Evolutionary conservation across 2,329 filamentous ascomycete genomes (phyloP).

Genomic region (Venturia carpophila): DNA sequence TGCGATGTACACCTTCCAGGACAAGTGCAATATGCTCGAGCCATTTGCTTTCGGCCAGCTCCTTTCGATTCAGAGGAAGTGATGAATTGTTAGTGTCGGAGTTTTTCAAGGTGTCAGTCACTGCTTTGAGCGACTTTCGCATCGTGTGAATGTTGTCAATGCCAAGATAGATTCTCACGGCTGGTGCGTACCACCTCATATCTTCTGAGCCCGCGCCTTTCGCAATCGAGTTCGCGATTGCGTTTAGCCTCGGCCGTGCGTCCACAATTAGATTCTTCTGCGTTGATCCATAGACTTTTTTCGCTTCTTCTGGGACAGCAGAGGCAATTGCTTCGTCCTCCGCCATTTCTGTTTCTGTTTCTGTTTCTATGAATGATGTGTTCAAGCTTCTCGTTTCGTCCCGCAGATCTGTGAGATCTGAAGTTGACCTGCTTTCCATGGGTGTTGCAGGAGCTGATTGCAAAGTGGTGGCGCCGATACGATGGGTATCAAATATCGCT

Average conservation of each 20-base stretch:
- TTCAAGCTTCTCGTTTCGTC: conserved; percentile 21
- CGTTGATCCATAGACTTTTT: conserved; percentile 73
- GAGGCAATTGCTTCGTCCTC: conserved; percentile 60
- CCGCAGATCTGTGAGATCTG: conserved; percentile 23
- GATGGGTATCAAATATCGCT: conserved; percentile 77
- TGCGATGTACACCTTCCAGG: conserved; percentile 74
- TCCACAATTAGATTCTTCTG: conserved; percentile 94
- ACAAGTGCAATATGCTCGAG: conserved; percentile 80
- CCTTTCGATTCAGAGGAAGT: conserved; percentile 71
- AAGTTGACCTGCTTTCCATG: conserved; percentile 17
- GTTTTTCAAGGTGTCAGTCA: conserved; percentile 85
- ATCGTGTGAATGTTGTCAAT: conserved; percentile 99
- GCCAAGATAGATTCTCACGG: conserved; percentile 82
- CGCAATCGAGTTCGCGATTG: conserved; percentile 79
- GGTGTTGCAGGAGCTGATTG: conserved; percentile 20
- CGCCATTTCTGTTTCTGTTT: conserved; percentile 50
- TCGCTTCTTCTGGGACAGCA: conserved; percentile 36
- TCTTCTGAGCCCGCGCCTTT: conserved; percentile 94
- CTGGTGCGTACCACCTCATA: conserved; percentile 93
- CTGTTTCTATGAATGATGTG: conserved; percentile 46
- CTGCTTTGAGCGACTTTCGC: conserved; percentile 79
- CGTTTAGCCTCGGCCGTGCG: conserved; percentile 88
- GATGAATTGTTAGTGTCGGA: conserved; percentile 65
- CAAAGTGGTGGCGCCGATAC: neutral
- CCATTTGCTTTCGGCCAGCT: conserved; percentile 80